Evolutionary conservation across 768 basidiomycete genomes (phyloP).

Genomic region (Tylopilus rubrobrunneus): DNA sequence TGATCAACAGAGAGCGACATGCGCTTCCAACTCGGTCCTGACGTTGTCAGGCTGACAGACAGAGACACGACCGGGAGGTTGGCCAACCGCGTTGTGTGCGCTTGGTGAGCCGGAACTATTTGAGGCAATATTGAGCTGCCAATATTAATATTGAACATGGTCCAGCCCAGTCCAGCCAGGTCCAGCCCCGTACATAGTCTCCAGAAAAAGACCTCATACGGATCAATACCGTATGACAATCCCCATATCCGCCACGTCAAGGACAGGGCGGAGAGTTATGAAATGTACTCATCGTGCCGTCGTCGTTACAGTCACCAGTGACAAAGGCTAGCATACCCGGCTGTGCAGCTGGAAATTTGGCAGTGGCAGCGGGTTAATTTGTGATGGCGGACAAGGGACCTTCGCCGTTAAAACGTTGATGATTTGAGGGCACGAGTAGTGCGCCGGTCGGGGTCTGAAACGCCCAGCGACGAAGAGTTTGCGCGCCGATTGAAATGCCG

Average conservation of each 20-base stretch:
- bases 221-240: no score
- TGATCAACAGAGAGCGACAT: background rate
- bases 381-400: no score
- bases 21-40: background rate
- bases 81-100: background rate
- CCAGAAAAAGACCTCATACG: no score
- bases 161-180: no score
- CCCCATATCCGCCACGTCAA: background rate
- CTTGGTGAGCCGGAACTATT: background rate
- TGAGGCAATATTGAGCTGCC: background rate
- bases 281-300: no score
- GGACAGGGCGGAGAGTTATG: no score
- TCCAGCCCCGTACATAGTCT: background rate
- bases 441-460: background rate
- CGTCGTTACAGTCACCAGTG: no score
- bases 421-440: no score
- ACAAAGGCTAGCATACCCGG: no score
- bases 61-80: background rate
- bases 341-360: no score
- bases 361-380: no score
- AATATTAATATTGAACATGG: background rate
- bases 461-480: background rate
- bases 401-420: no score
- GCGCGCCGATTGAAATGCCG: background rate
- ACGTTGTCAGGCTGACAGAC: background rate